phyloP scores from a whole-genome alignment of 768 basidiomycete species.

The Rhodotorula kratochvilovae region DNA sequence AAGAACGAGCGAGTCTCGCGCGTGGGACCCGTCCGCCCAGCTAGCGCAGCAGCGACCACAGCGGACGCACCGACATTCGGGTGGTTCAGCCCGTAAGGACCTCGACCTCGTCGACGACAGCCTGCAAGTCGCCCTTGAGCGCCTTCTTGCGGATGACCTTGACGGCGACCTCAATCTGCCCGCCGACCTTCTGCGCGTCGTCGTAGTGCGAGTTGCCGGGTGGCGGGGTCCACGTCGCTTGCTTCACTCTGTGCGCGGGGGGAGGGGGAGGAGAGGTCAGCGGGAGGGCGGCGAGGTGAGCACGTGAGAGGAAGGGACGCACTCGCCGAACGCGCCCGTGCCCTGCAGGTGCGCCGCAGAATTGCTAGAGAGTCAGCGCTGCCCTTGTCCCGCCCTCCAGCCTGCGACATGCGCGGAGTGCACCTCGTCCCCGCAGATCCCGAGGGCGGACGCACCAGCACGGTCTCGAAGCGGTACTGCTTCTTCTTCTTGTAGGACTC shows the following conservation, averaged over 20 bases:
- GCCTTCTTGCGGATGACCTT: constrained; percentile 79
- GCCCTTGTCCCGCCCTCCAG: no score
- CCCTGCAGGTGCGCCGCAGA: not conserved
- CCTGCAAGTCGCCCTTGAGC: constrained; percentile 56
- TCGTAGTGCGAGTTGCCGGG: constrained; percentile 43
- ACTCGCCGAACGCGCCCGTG: constrained; percentile 18
- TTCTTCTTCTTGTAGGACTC: constrained; percentile 79
- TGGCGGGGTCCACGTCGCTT: constrained; percentile 51
- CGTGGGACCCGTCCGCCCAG: no score
- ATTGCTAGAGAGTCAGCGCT: not conserved
- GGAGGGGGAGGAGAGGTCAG: not conserved
- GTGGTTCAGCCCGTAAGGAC: constrained; percentile 85
- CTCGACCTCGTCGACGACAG: constrained; percentile 90
- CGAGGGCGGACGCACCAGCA: constrained; percentile 25
- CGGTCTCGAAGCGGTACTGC: constrained; percentile 45
- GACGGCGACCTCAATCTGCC: constrained; percentile 53
- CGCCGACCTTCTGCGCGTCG: constrained; percentile 26
- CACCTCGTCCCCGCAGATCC: no score
- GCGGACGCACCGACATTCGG: constrained; percentile 63
- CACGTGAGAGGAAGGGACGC: constrained; percentile 38
- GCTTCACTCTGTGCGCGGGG: constrained; percentile 56
- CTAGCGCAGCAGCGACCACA: not conserved
- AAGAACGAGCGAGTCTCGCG: no score
- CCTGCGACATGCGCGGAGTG: no score
- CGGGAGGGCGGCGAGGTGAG: constrained; percentile 55